Conservation (phyloP, 345 rosid genomes). For the Passiflora organensis region DNA sequence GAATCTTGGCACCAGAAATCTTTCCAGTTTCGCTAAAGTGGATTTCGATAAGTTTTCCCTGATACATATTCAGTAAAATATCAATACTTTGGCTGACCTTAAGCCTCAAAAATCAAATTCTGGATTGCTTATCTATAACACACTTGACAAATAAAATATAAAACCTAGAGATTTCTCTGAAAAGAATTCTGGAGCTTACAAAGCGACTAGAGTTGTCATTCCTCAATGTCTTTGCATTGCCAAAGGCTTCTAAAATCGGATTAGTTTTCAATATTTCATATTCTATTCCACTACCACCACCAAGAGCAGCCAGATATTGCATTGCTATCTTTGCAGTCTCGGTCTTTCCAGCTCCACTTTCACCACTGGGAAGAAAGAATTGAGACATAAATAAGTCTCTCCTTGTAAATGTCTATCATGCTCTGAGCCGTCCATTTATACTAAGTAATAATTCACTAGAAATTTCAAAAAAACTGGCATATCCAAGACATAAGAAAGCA, state of each 20-base stretch:
- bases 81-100: slow-evolving; percentile 10
- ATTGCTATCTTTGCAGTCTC: slow-evolving; percentile 99
- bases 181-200: slow-evolving; percentile 56
- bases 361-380: slow-evolving; percentile 62
- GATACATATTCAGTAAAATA: slow-evolving; percentile 29
- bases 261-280: slow-evolving; percentile 95
- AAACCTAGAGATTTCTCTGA: neutral
- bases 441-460: too few relatives aligned
- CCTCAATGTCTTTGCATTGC: slow-evolving; percentile 93
- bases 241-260: slow-evolving; percentile 97
- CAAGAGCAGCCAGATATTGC: slow-evolving; percentile 99
- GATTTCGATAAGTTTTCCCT: slow-evolving; percentile 97
- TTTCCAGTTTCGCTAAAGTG: slow-evolving; percentile 95
- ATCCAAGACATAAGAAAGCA: too few relatives aligned
- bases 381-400: neutral
- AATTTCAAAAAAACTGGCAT: too few relatives aligned
- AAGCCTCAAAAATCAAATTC: neutral
- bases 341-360: slow-evolving; percentile 99
- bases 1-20: slow-evolving; percentile 97
- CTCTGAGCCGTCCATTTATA: neutral
- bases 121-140: neutral
- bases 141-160: too few relatives aligned
- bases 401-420: neutral
- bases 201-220: slow-evolving; percentile 99
- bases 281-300: slow-evolving; percentile 98